These are phyloP conservation scores for Curvularia eragrostidis DNA, from an alignment of 2,329 filamentous ascomycete genomes.

Conservation along the genomic window DNA sequence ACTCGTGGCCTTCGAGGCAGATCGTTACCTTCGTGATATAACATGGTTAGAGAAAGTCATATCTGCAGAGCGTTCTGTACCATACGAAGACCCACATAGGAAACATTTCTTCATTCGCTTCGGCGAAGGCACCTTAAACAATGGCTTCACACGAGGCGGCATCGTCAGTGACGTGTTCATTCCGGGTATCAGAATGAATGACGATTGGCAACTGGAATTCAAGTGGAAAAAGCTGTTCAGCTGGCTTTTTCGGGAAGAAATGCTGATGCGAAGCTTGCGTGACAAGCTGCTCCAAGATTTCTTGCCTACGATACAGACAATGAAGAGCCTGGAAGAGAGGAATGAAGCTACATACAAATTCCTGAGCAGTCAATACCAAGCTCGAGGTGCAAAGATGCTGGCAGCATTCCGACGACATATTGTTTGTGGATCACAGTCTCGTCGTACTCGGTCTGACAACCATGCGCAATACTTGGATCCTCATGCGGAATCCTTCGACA, in stretches of 20 bases:
- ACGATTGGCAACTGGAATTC: constrained; percentile 9
- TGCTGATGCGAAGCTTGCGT: not conserved
- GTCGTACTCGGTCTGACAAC: not conserved
- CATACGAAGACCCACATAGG: not conserved
- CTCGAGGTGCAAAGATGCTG: constrained; percentile 1
- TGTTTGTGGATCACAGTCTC: not conserved
- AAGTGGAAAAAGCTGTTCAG: constrained; percentile 13
- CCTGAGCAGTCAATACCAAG: not conserved
- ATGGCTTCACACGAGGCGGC: constrained; percentile 5
- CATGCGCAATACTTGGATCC: not conserved
- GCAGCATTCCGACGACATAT: not conserved
- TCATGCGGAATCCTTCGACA: not conserved
- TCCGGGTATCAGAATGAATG: no score
- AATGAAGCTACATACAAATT: not conserved
- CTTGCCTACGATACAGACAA: not conserved
- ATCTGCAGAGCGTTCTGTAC: not conserved
- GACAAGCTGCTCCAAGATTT: not conserved
- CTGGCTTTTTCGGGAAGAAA: constrained; percentile 11
- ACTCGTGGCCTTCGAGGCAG: not conserved
- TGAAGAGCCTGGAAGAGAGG: not conserved
- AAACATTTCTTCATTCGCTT: not conserved
- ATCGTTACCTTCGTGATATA: not conserved
- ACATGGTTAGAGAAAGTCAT: not conserved
- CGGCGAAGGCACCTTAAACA: not conserved
- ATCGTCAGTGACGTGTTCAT: constrained; percentile 10